A percentile compares a stretch with the other conserved stretches of the same genome.
phyloP scores from a whole-genome alignment of 2,329 filamentous ascomycete genomes.

The Hypoxylon sp. region DNA sequence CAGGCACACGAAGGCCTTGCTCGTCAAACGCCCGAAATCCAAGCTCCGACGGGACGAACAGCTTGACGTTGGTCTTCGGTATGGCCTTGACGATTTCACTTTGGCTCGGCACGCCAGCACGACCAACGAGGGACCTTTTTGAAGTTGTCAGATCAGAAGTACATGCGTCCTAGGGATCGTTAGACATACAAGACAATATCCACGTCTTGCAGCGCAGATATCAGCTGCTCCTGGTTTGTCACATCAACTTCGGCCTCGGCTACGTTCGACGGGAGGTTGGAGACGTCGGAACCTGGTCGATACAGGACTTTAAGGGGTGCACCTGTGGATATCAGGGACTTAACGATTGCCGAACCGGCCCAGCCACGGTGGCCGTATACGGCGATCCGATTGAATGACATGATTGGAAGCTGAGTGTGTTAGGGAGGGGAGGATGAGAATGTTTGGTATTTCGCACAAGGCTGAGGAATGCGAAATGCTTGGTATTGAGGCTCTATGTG shows the following conservation, averaged over 20 bases:
- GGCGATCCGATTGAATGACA: conserved; percentile 44
- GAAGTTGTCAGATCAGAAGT: conserved; percentile 2
- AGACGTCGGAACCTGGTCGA: conserved; percentile 41
- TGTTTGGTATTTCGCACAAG: no score
- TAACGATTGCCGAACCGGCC: conserved; percentile 40
- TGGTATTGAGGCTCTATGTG: no score
- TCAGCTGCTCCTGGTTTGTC: conserved; percentile 31
- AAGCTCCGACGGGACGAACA: conserved; percentile 45
- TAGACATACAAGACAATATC: conserved; percentile 40
- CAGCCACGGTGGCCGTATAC: conserved; percentile 44
- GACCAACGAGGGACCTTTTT: conserved; percentile 39
- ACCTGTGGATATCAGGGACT: conserved; percentile 38
- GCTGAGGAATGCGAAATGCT: no score
- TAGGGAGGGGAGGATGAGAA: no score
- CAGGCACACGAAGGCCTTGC: conserved; percentile 37
- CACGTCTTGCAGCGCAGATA: conserved; percentile 36
- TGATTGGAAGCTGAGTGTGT: conserved; percentile 21
- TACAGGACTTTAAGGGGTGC: conserved; percentile 42
- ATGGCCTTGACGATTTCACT: conserved; percentile 43
- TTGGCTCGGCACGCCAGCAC: conserved; percentile 38
- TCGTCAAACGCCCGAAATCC: conserved; percentile 36
- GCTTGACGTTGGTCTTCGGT: conserved; percentile 39
- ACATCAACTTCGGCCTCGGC: conserved; percentile 31
- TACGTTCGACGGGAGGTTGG: conserved; percentile 32
- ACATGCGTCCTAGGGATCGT: no score